Base-by-base conservation (phyloP, 495 filamentous ascomycete species). In the Xylaria acuta region DNA sequence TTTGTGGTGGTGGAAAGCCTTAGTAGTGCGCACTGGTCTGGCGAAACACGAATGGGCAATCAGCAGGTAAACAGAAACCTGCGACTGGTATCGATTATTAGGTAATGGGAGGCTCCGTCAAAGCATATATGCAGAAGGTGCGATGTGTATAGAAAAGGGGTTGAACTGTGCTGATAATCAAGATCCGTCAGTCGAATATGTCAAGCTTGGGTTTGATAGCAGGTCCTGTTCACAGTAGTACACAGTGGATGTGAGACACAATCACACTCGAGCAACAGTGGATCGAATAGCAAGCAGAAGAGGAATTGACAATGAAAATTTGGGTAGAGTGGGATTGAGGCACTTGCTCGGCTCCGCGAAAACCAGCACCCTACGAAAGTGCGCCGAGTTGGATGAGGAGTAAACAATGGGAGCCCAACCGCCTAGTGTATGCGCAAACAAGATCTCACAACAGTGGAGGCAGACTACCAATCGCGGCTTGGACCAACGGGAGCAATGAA, bases 371-470 rank as follows among this genome's bases (percentile, higher is more conserved):
- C 11, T 18, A 9, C 32, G 27, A 47, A 49, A 62, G 40, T 60
- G 67, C 54, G 63, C 47, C 70, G 63, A 72, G 38, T 40, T 59
- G 36, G 47, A 45, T 22, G 59, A 56, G 38, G 34, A 65, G 62
- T 58, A 66, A 66, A 60, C 62, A 72, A 14, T 59, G 14, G 49
- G 62, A 66, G 70, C 63, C 62, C 62, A 59, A 72, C 67, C 16
- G 34, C 34, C 32, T 32, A 56, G 58, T 4, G 32, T 20, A 60
- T 36, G 59, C 59, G 70, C 70, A 72, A 51, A 67, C 40, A 41
- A 41, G 27, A 47, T 30, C 20, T 47, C 38, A 30, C 30, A 56
- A 40, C 53, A 72, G 20, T n/a, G 8, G 36, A 45, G 47, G 5
- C 69, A 20, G 22, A 38, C 40, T 27, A 9, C 38, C 63, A 64